A percentile compares a stretch with the other conserved stretches of the same genome.
Evolutionary conservation across 441 rosid species (phyloP).

Genomic region (Manihot esculenta): DNA sequence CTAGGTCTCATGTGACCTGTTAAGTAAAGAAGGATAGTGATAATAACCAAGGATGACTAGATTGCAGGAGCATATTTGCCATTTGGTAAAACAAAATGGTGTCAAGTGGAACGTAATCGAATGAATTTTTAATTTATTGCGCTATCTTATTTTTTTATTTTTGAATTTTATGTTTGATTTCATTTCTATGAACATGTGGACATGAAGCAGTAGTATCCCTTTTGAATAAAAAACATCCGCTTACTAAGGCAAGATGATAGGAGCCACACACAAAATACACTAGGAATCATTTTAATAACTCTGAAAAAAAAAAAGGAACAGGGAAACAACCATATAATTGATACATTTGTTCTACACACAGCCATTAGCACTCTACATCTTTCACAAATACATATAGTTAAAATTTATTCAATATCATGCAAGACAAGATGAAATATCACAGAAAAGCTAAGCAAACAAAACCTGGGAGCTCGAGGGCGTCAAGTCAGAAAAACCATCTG

Average conservation of each 20-base stretch:
- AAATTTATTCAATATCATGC: slow-evolving; percentile 22
- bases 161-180: not conserved
- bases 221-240: not conserved
- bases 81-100: not conserved
- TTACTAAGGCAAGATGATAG: not conserved
- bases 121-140: no score
- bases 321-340: slow-evolving; percentile 14
- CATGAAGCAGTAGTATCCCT: no score
- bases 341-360: slow-evolving; percentile 5
- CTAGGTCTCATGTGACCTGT: no score
- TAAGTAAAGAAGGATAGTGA: no score
- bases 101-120: no score
- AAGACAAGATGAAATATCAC: slow-evolving; percentile 10
- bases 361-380: slow-evolving; percentile 19
- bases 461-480: slow-evolving; percentile 84
- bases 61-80: not conserved
- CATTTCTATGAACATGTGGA: not conserved
- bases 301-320: not conserved
- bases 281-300: not conserved
- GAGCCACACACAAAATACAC: not conserved
- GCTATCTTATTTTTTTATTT: no score
- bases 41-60: not conserved
- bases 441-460: slow-evolving; percentile 57
- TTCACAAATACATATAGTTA: slow-evolving; percentile 25
- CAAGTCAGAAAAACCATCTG: slow-evolving; percentile 56